These are phyloP conservation scores for Dorcoceras hygrometricum DNA, from an alignment of 257 asterid genomes.

Conservation along the genomic window DNA sequence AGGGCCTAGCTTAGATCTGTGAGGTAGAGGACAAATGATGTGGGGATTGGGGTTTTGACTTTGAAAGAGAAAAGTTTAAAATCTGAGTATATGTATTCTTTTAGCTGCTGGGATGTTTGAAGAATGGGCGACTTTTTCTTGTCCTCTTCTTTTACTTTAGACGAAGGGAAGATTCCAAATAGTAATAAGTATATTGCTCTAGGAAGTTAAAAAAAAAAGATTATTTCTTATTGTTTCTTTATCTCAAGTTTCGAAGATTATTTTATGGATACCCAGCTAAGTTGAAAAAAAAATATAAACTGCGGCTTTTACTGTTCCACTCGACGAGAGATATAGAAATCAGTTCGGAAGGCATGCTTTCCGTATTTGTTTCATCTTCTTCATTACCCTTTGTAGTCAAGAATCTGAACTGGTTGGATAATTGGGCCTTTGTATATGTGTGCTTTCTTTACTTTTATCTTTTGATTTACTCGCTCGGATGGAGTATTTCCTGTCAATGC, in stretches of 20 bases:
- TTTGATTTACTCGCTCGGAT: background rate
- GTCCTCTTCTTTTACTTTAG: constrained; percentile 59
- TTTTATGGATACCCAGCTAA: background rate
- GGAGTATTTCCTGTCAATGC: no score
- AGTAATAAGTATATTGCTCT: constrained; percentile 21
- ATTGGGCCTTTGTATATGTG: background rate
- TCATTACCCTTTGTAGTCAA: background rate
- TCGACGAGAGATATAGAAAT: background rate
- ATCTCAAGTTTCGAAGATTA: background rate
- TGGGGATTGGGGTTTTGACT: constrained; percentile 57
- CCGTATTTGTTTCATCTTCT: background rate
- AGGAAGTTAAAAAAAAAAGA: constrained; percentile 13
- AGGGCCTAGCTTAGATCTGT: constrained; percentile 40
- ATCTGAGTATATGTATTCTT: constrained; percentile 19
- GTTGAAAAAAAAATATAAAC: background rate
- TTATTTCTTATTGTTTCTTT: constrained; percentile 5
- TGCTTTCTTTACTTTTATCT: background rate
- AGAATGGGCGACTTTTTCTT: constrained; percentile 44
- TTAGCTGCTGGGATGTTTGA: constrained; percentile 40
- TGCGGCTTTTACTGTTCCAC: background rate
- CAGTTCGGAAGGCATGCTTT: background rate
- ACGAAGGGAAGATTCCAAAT: constrained; percentile 59
- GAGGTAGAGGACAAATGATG: constrained; percentile 41
- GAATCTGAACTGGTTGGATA: background rate
- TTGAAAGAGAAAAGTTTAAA: constrained; percentile 24